Evolutionary conservation across 805 yeast species (phyloP), one percentile per base, ranked within the genome.

Genomic region (Nakazawaea ishiwadae): DNA sequence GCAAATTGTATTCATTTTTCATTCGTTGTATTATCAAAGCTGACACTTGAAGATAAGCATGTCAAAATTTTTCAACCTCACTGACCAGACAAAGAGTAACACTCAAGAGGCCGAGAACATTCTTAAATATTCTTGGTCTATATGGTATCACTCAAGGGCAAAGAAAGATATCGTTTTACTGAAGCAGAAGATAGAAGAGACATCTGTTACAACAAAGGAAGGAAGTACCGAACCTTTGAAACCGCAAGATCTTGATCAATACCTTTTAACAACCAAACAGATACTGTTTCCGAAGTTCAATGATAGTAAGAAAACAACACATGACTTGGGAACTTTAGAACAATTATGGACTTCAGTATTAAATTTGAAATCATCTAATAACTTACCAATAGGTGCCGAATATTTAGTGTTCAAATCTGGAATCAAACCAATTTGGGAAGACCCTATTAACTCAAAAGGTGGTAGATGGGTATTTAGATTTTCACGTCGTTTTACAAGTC

Each of bases 351-450:
- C 62, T 48, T 54, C 69, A 27, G 49, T 74, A 28, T 45, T 66
- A 8, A 56, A 58, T 20, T 51, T 77, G 44, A 69, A 67, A 48
- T 58, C 56, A 30, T 56, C 72, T 1, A 55, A 55, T 37, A 66
- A 65, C 30, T 56, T 73, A 44, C 58, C 63, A 15, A 55, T 58
- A 35, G 78, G 77, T 16, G 65, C 77, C 19, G 83, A 79, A 53
- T 64, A 73, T 41, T 73, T 77, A 45, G 56, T 80, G 8, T 80
- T 80, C 60, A 77, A 77, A 48, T 61, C 69, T 24, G 82, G 81
- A 2, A 68, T 78, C 28, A 72, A 73, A 48, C 86, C 86, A 9
- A 73, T 77, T 37, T 79, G 86, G 84, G 84, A 79, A 53, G 84
- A 80, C 52, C 79, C 81, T 7, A 62, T 68, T 37, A 79, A 79